These are phyloP conservation scores for Falciphora oryzae DNA, from an alignment of 2,329 filamentous ascomycete species.

Conservation along the genomic window DNA sequence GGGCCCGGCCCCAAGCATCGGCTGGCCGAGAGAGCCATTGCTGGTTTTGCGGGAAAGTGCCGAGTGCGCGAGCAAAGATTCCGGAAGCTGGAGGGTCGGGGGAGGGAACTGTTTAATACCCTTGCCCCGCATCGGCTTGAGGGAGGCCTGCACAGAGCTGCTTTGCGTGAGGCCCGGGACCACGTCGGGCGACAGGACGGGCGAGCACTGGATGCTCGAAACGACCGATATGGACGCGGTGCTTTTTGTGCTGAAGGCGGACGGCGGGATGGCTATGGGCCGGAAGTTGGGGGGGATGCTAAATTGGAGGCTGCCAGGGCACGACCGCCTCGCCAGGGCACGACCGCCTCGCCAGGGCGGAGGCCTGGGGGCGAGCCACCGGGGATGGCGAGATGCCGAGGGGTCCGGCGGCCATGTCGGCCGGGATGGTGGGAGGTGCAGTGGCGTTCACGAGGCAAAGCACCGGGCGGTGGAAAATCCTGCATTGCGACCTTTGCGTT, in stretches of 20 bases:
- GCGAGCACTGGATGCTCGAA: conserved; percentile 47
- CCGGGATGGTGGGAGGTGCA: not conserved
- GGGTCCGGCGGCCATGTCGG: not conserved
- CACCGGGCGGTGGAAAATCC: too few relatives aligned
- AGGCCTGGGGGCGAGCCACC: conserved; percentile 28
- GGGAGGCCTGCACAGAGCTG: conserved; percentile 61
- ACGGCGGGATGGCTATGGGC: conserved; percentile 38
- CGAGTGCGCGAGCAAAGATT: conserved; percentile 45
- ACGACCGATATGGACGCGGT: conserved; percentile 40
- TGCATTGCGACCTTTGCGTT: too few relatives aligned
- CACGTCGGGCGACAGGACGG: too few relatives aligned
- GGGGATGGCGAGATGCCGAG: conserved; percentile 31
- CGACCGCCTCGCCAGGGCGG: conserved; percentile 33
- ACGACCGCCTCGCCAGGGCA: too few relatives aligned
- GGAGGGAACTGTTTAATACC: conserved; percentile 45
- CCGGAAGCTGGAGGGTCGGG: conserved; percentile 63
- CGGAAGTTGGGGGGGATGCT: conserved; percentile 32
- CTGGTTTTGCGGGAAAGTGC: conserved; percentile 52
- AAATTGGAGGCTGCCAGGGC: conserved; percentile 44
- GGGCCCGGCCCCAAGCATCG: conserved; percentile 44
- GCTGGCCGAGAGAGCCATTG: conserved; percentile 58
- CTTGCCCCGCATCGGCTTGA: conserved; percentile 53
- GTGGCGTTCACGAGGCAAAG: too few relatives aligned
- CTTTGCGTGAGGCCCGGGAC: conserved; percentile 48
- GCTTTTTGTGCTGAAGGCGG: conserved; percentile 42